Evolutionary conservation across 371 early-diverging fungal species (phyloP).

Genomic region (Pancytospora philotis): DNA sequence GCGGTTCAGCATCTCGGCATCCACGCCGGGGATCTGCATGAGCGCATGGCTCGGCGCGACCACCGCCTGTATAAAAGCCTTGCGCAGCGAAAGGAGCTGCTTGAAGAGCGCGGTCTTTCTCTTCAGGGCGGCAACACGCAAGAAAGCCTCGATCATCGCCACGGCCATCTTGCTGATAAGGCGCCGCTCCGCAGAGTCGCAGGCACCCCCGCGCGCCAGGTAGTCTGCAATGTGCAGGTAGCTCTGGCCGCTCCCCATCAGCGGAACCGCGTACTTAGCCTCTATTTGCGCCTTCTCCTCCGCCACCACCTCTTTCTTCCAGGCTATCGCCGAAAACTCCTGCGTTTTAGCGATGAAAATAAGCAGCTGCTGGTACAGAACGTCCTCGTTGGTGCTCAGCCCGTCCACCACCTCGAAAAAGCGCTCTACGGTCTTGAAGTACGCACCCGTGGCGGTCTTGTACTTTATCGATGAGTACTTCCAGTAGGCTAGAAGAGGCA

Average conservation of each 20-base stretch:
- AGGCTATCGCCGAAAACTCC: constrained; percentile 35
- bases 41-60: constrained; percentile 47
- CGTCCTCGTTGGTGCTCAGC: background rate
- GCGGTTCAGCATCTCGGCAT: background rate
- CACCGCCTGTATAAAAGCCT: constrained; percentile 51
- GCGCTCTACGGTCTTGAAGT: constrained; percentile 42
- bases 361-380: constrained; percentile 12
- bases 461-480: constrained; percentile 45
- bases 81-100: constrained; percentile 4
- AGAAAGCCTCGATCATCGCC: constrained; percentile 26
- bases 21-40: constrained; percentile 47
- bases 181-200: constrained; percentile 12
- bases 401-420: constrained; percentile 37
- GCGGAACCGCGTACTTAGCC: constrained; percentile 33
- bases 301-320: constrained; percentile 9
- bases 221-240: constrained; percentile 37
- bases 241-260: constrained; percentile 23
- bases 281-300: constrained; percentile 23
- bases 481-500: constrained; percentile 46
- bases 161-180: constrained; percentile 22
- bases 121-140: constrained; percentile 28
- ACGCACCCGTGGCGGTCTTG: constrained; percentile 25
- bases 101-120: constrained; percentile 15
- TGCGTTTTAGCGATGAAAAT: constrained; percentile 28
- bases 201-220: constrained; percentile 33